A percentile compares a stretch with the other conserved stretches of the same genome.
phyloP scores from a whole-genome alignment of 2,329 filamentous ascomycete species.

The Elsinoe perseae region DNA sequence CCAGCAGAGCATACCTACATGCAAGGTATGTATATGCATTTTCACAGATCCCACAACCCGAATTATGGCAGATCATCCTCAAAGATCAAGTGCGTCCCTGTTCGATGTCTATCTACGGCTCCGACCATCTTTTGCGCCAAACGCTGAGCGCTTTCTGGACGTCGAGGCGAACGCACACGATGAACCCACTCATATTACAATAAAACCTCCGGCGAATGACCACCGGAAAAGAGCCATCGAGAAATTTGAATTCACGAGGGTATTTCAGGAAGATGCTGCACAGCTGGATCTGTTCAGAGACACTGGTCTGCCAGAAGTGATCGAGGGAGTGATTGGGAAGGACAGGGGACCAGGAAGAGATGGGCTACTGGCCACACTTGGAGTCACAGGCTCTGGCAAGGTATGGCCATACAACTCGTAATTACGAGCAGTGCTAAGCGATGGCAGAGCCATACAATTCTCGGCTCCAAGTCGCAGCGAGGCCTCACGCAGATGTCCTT shows the following conservation, averaged over 20 bases:
- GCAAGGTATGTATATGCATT: not conserved
- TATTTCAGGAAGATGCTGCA: conserved; percentile 78
- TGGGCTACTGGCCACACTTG: conserved; percentile 81
- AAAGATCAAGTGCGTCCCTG: conserved; percentile 40
- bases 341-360: conserved; percentile 73
- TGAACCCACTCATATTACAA: conserved; percentile 45
- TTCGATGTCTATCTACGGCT: conserved; percentile 90
- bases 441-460: conserved; percentile 80
- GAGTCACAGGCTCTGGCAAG: conserved; percentile 94
- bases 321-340: conserved; percentile 72
- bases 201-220: conserved; percentile 64
- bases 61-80: not conserved
- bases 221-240: conserved; percentile 79
- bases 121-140: conserved; percentile 38
- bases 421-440: not conserved
- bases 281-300: conserved; percentile 83
- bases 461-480: conserved; percentile 77
- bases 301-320: conserved; percentile 63
- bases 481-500: conserved; percentile 87
- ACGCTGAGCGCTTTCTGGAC: conserved; percentile 63
- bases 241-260: conserved; percentile 86
- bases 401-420: conserved; percentile 39
- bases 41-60: not conserved
- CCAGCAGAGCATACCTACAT: not conserved
- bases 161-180: conserved; percentile 52